Evolutionary conservation across 257 asterid species (phyloP), one percentile per base, ranked within the genome.

Genomic region (Scutellaria barbata): DNA sequence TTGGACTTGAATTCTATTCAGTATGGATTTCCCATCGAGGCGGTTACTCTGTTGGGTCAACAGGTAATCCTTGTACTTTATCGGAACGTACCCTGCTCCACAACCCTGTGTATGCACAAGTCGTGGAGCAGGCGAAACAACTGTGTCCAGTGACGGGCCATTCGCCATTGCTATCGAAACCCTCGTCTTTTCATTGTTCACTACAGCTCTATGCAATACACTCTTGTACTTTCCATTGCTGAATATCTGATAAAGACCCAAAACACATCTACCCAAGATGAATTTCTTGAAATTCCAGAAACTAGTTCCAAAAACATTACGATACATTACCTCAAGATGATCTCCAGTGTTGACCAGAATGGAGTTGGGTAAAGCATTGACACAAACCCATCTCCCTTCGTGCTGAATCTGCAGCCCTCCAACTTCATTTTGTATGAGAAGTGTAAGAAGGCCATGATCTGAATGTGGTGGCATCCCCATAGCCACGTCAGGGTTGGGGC

Each of bases 211-310:
- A 61, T 92, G 98, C 77, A 85, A 2, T 11, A 87, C 91, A 35
- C 98, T 92, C 80, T 85, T 90, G 84, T 87, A 87, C 74, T 79
- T 92, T 9, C 98, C 98, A 1, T 90, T 90, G 79, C 97, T 90
- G 17, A 87, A 81, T 80, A 92, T 82, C 98, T 90, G 73, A 13
- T 20, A 3, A 39, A 74, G 5, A 14, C 30, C 25, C 25, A 22
- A 22, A 22, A 22, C 25, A 1, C 25, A 22, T 22, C 25, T 22
- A 22, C 25, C 2, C 2, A 22, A 22, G 2, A 22, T 22, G 25
- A 22, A 22, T 22, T 22, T 22, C 25, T 22, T 22, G 25, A 22
- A 22, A 22, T 22, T 22, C 25, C 25, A 22, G 25, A 22, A 22
- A 22, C 25, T 2, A 22, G 25, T 22, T 22, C 25, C 25, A 22